Conservation (phyloP, 176 grass and related monocot genomes). For the Elaeis guineensis region DNA sequence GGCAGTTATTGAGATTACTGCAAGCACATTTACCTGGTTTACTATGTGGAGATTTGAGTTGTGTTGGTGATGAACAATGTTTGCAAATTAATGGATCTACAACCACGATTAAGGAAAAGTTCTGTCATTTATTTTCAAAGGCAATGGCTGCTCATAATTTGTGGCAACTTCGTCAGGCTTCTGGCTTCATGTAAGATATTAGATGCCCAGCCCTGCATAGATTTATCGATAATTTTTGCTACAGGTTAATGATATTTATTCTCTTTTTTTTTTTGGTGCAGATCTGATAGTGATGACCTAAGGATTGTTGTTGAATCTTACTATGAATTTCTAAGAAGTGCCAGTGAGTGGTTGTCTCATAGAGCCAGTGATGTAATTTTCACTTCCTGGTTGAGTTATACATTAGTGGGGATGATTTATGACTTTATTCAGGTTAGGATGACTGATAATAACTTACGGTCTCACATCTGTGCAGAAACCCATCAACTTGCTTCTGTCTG, state of each 20-base stretch:
- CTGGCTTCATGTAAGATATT: slow-evolving; percentile 41
- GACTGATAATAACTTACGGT: neutral
- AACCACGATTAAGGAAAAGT: slow-evolving; percentile 28
- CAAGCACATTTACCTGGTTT: slow-evolving; percentile 54
- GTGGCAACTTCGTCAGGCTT: slow-evolving; percentile 24
- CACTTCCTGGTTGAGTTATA: neutral
- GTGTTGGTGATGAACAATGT: slow-evolving; percentile 16
- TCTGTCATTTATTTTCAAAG: slow-evolving; percentile 63
- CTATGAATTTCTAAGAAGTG: slow-evolving; percentile 59
- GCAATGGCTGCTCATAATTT: slow-evolving; percentile 46
- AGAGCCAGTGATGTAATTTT: slow-evolving; percentile 85
- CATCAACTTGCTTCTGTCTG: slow-evolving; percentile 52
- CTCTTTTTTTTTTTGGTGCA: slow-evolving; percentile 17
- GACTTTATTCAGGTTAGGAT: no score
- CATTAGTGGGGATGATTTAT: no score
- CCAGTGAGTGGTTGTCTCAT: slow-evolving; percentile 93
- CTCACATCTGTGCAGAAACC: slow-evolving; percentile 68
- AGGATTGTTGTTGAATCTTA: slow-evolving; percentile 43
- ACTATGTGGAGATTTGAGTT: slow-evolving; percentile 46
- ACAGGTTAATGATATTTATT: neutral
- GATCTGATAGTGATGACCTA: slow-evolving; percentile 28
- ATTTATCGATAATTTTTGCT: slow-evolving; percentile 1
- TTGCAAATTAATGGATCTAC: slow-evolving; percentile 16
- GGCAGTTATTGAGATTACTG: slow-evolving; percentile 81
- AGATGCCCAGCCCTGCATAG: neutral